These are phyloP conservation scores for Nemophila menziesii DNA, from an alignment of 257 asterid genomes.

Conservation along the genomic window DNA sequence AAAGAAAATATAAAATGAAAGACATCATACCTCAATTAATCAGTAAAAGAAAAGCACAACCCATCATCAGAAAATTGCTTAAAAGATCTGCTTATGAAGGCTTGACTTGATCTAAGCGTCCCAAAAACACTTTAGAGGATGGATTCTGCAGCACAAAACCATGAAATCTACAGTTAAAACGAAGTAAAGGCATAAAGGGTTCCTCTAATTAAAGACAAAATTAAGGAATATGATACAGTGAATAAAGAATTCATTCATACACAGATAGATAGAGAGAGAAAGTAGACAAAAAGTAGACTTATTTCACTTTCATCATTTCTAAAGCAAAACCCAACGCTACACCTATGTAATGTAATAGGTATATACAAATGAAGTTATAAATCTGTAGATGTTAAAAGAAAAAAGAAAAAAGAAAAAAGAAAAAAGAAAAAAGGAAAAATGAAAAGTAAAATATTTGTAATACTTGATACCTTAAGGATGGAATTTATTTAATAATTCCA, in stretches of 20 bases:
- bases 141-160: conserved; percentile 27
- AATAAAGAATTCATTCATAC: conserved; percentile 1
- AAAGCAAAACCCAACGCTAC: conserved; percentile 3
- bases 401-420: not conserved
- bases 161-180: conserved; percentile 17
- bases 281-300: conserved; percentile 44
- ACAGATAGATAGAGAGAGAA: conserved; percentile 17
- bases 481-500: too few species aligned
- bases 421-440: not conserved
- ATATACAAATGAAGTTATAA: not conserved
- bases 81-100: conserved; percentile 7
- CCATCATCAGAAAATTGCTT: conserved; percentile 14
- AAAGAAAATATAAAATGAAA: not conserved
- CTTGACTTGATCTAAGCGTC: conserved; percentile 20
- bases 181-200: conserved; percentile 15
- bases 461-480: not conserved
- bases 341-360: not conserved
- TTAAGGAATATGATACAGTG: conserved; percentile 21
- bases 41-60: conserved; percentile 10
- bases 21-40: conserved; percentile 26
- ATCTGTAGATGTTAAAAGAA: not conserved
- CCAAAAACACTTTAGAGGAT: conserved; percentile 15
- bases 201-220: conserved; percentile 27
- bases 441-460: not conserved
- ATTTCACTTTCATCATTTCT: conserved; percentile 33